Conservation (phyloP, 495 filamentous ascomycete species). For the Hyaloscypha bicolor region DNA sequence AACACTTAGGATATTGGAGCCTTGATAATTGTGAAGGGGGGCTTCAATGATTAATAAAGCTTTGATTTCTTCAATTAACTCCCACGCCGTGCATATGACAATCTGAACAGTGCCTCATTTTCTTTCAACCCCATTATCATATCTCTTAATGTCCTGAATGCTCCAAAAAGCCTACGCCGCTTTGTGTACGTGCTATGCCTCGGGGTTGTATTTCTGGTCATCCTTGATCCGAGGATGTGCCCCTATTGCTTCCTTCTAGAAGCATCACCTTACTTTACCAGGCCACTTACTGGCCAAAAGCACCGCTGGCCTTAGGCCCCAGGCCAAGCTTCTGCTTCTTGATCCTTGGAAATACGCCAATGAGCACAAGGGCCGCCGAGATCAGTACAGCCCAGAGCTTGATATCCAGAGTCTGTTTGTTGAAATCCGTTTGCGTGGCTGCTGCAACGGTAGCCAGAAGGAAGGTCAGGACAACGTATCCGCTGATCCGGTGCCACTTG, state of each 20-base stretch:
- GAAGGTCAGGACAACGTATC: constrained; percentile 72
- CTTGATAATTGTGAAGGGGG: neutral
- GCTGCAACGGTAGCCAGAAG: constrained; percentile 73
- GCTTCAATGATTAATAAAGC: neutral
- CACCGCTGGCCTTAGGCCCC: constrained; percentile 4
- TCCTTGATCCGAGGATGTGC: neutral
- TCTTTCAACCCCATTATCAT: neutral
- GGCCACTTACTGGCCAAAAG: constrained; percentile 1
- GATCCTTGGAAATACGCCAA: constrained; percentile 74
- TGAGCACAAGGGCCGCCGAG: constrained; percentile 58
- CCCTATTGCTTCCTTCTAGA: neutral
- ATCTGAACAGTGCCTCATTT: neutral
- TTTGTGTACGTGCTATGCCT: neutral
- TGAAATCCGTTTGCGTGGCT: constrained; percentile 76
- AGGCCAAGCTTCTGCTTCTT: constrained; percentile 81
- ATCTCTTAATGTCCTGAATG: neutral
- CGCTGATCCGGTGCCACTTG: constrained; percentile 84
- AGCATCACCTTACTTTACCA: neutral
- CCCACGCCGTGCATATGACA: neutral
- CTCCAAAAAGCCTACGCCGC: neutral
- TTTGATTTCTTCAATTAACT: neutral
- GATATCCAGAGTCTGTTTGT: constrained; percentile 60
- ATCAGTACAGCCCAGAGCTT: constrained; percentile 70
- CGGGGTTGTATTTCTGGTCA: neutral
- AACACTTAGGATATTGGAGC: neutral